Percentiles rank a stretch among this genome's conserved stretches.
phyloP scores from a whole-genome alignment of 257 asterid species.

The Lycium ferocissimum region DNA sequence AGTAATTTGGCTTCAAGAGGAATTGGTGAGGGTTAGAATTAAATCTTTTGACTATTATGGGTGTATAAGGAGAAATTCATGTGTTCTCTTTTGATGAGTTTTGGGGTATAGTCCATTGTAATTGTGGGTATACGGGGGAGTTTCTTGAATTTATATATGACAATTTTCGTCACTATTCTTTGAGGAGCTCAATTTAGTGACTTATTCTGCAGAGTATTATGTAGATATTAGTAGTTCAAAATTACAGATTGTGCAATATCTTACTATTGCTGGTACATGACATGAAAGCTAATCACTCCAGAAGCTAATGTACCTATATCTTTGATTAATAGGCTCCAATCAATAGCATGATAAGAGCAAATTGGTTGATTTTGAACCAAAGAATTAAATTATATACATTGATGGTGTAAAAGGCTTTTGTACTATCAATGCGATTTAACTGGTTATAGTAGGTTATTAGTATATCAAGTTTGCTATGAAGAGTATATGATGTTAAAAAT shows the following conservation, averaged over 20 bases:
- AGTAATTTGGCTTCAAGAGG: slow-evolving; percentile 33
- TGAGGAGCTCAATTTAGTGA: not conserved
- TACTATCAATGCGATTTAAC: too few species aligned
- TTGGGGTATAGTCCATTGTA: slow-evolving; percentile 35
- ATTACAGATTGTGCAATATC: too few species aligned
- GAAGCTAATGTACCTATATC: too few species aligned
- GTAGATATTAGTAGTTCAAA: too few species aligned
- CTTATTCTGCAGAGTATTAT: too few species aligned
- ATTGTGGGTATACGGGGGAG: slow-evolving; percentile 25
- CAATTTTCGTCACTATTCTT: not conserved
- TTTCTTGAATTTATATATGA: slow-evolving; percentile 28
- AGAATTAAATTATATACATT: too few species aligned
- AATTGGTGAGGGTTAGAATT: slow-evolving; percentile 24
- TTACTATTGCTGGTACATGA: too few species aligned
- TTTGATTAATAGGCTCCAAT: too few species aligned
- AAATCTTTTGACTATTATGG: slow-evolving; percentile 27
- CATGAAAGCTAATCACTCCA: too few species aligned
- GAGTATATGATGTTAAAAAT: not conserved
- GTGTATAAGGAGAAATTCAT: slow-evolving; percentile 38
- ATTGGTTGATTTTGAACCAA: too few species aligned
- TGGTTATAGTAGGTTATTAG: not conserved
- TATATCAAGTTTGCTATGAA: not conserved
- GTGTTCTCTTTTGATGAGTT: slow-evolving; percentile 31
- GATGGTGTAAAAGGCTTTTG: too few species aligned
- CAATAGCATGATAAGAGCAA: too few species aligned